Percentiles rank a stretch among this genome's conserved stretches.
These are phyloP conservation scores for Piper betle DNA, from an alignment of 164 flowering plant genomes.

Conservation along the genomic window DNA sequence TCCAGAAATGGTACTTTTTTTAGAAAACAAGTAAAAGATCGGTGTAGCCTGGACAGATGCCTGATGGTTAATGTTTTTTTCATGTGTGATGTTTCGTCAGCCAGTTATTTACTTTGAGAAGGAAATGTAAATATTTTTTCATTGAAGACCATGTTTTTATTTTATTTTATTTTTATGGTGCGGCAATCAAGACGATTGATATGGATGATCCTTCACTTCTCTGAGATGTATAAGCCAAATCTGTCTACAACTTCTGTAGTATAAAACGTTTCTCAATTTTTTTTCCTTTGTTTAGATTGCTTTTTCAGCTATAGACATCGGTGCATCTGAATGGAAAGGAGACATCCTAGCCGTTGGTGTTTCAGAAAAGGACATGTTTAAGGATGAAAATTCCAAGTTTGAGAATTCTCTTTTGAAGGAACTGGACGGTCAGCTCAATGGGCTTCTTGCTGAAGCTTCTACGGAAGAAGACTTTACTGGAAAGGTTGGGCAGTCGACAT, in stretches of 20 bases:
- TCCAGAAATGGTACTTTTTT: too few species aligned
- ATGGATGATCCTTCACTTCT: background rate
- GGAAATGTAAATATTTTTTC: too few species aligned
- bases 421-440: slow-evolving; percentile 54
- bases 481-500: slow-evolving; percentile 70
- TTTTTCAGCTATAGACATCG: slow-evolving; percentile 19
- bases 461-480: slow-evolving; percentile 90
- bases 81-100: too few species aligned
- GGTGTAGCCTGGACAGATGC: too few species aligned
- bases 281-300: slow-evolving; percentile 6
- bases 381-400: slow-evolving; percentile 56
- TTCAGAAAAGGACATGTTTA: slow-evolving; percentile 77
- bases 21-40: too few species aligned
- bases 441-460: slow-evolving; percentile 70
- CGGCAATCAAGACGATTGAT: background rate
- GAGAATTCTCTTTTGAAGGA: slow-evolving; percentile 51
- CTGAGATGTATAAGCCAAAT: background rate
- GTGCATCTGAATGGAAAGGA: slow-evolving; percentile 80
- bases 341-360: slow-evolving; percentile 88
- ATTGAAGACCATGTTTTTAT: background rate
- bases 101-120: background rate
- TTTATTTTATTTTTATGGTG: background rate
- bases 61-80: too few species aligned
- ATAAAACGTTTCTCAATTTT: too few species aligned
- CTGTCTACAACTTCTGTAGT: too few species aligned